Base-by-base conservation (phyloP, 2,329 filamentous ascomycete genomes). In the Sporothrix euskadiensis region DNA sequence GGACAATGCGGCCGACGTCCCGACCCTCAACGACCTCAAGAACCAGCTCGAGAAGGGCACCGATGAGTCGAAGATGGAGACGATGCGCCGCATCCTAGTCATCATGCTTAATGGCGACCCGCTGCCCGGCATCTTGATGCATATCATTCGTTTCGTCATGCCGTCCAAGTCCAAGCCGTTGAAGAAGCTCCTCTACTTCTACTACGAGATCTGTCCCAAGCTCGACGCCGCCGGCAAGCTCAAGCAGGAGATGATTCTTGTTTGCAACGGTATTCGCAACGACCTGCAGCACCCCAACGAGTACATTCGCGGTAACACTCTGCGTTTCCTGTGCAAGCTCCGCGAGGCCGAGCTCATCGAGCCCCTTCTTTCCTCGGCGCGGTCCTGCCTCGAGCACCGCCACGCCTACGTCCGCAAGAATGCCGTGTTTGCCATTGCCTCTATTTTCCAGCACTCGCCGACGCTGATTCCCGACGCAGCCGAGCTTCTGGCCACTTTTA, bases 111-210 rank as follows among this genome's bases (percentile, higher is more conserved):
- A 98, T 82, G 96, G 96, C 78, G 95, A 99, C 81, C 91, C 96
- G 56, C 96, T 99, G 91, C 92, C 94, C 35, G 91, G 94, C 78
- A 88, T 99, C 26, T 90, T 99, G 78, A 99, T 99, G 96, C 96
- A 98, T 85, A 99, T 99, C 80, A 99, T 99, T 83, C 94, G 96
- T 82, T 99, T 99, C 82, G 94, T 99, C 79, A 99, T 99, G 96
- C 96, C 96, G 16, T 97, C 94, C 76, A 98, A 97, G 86, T 94
- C 92, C 83, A 99, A 99, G 85, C 86, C 92, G 57, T 86, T 99
- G 79, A 99, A 99, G 89, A 99, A 99, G 86, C 88, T 99, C 75
- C 89, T 99, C 73, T 99, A 99, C 85, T 96, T 99, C 83, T 99
- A 99, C 86, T 98, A 98, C 82, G 96, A 99, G 84, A 96, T 98